phyloP scores from a whole-genome alignment of 768 basidiomycete genomes.

The Leccinum longicurvipes region DNA sequence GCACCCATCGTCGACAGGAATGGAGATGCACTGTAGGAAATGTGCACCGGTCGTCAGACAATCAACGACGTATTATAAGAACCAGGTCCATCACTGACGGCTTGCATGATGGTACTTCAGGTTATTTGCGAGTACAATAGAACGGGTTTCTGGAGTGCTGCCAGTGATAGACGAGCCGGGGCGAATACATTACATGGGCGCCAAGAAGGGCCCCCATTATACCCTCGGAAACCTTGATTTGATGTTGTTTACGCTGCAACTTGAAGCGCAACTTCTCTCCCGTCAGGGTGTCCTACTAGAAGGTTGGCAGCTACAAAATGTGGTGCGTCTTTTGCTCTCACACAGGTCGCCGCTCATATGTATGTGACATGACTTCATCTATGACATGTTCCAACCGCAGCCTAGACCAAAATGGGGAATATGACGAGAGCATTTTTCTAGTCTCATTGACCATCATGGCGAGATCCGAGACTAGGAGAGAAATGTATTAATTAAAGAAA shows the following conservation, averaged over 20 bases:
- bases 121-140: neutral
- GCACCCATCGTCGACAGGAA: conserved; percentile 18
- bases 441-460: too few relatives aligned
- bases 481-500: neutral
- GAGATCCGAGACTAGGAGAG: too few relatives aligned
- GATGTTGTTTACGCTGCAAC: neutral
- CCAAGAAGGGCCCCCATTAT: conserved; percentile 1
- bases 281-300: neutral
- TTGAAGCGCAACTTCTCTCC: neutral
- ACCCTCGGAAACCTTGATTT: neutral
- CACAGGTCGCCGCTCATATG: neutral
- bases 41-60: neutral
- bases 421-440: neutral
- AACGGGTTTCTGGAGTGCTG: neutral
- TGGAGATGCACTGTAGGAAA: conserved; percentile 2
- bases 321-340: too few relatives aligned
- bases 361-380: neutral
- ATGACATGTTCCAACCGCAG: neutral
- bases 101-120: conserved; percentile 20
- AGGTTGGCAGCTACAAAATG: neutral
- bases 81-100: conserved; percentile 6
- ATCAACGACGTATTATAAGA: neutral
- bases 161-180: neutral
- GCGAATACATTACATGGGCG: neutral
- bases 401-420: neutral